Percentiles rank a stretch among this genome's conserved stretches.
Conservation (phyloP, 371 early-diverging fungal species). For the Syncephalastrum contaminatum region DNA sequence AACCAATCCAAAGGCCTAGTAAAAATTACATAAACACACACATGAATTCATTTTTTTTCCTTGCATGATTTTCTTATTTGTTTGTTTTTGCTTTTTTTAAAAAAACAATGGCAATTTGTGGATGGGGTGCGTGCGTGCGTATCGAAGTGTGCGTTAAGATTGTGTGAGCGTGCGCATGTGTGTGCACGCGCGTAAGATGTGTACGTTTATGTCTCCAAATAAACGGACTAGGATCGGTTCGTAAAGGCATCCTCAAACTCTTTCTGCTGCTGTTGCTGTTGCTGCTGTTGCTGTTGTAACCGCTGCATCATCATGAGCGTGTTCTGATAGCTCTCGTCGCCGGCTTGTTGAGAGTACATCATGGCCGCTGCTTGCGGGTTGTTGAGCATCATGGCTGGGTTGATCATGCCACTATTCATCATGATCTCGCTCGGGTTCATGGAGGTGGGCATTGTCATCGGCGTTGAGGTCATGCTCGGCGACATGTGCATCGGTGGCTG, state of each 20-base stretch:
- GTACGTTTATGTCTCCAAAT: no score
- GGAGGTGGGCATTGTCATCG: slow-evolving; percentile 16
- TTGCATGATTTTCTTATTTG: no score
- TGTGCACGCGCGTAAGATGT: no score
- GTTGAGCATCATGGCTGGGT: slow-evolving; percentile 26
- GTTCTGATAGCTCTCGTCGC: slow-evolving; percentile 28
- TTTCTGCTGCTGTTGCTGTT: slow-evolving; percentile 22
- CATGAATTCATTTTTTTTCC: no score
- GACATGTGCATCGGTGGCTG: slow-evolving; percentile 24
- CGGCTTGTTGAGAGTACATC: slow-evolving; percentile 7
- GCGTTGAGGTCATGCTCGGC: slow-evolving; percentile 25
- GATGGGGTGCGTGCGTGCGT: no score
- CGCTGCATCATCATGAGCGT: slow-evolving; percentile 44
- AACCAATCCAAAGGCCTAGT: no score
- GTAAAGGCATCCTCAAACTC: slow-evolving; percentile 24
- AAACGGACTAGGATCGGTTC: slow-evolving; percentile 9
- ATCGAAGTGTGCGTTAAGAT: no score
- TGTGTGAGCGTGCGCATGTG: no score
- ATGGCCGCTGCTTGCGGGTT: slow-evolving; percentile 1
- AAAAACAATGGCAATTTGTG: no score
- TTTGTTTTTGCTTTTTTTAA: no score
- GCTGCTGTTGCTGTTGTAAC: slow-evolving; percentile 28
- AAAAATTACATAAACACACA: no score
- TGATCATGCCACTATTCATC: slow-evolving; percentile 29
- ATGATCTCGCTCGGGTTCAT: slow-evolving; percentile 32